Base-by-base conservation (phyloP, 495 filamentous ascomycete genomes). In the Chaetomium cochliodes region DNA sequence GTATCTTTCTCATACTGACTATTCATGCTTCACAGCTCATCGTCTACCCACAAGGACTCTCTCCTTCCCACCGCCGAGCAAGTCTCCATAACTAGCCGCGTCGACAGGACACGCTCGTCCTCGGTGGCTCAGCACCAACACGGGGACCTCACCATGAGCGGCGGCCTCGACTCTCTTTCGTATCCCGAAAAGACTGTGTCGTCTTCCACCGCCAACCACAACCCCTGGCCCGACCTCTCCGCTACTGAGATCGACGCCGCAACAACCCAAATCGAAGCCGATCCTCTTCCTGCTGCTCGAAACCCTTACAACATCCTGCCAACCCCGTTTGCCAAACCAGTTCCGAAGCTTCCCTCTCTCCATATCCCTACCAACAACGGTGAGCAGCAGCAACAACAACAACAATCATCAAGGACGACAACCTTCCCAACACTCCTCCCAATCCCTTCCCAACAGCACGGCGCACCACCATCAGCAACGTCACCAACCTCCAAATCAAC, bases 221-320 rank as follows among this genome's bases (percentile, higher is more conserved):
- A 73, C 63, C 65, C 67, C 42, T 69, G 71, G 71, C 71, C 66
- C 3, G 69, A 73, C 42, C 66, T 69, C 15, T 60, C 64, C 13
- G 54, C 44, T n/a, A 41, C 61, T 4, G 62, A 65, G 22, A 56
- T 65, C 16, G 62, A 68, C 56, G 3, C 13, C 7, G 56, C 49
- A 22, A 65, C 47, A 5, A 39, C 56, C 39, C 47, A 59, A 5
- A 54, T 65, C 37, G 33, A 54, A 47, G 39, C 63, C 18, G n/a
- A 9, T 15, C 11, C 33, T 2, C 33, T 52, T 5, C 58, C 26
- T 18, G 26, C 37, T 1, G 11, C 58, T 23, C 47, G 39, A 15
- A 60, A 56, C 57, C 51, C 30, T 15, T 64, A 44, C 13, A 50
- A 16, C 51, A 22, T 58, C 56, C 52, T 58, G 50, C 52, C 39